Evolutionary conservation across 1,284 basidiomycete genomes (phyloP).

Genomic region (Trichosporon coremiiforme): DNA sequence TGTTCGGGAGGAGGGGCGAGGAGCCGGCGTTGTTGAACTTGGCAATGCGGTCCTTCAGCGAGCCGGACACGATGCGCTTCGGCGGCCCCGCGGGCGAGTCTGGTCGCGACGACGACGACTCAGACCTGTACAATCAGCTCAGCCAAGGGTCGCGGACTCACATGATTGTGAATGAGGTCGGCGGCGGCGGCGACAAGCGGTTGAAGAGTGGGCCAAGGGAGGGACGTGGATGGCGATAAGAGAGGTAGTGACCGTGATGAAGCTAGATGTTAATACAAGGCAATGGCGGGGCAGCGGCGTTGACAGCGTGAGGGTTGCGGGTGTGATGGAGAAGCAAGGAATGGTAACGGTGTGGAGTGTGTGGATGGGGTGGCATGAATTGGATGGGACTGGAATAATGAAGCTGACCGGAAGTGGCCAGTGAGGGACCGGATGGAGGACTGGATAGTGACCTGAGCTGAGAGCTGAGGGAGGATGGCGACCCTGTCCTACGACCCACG

Average conservation of each 20-base stretch:
- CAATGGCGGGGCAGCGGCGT: not conserved
- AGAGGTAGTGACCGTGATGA: not conserved
- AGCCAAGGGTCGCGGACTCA: not conserved
- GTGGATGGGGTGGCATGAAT: conserved; percentile 8
- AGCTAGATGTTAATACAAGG: not conserved
- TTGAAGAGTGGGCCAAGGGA: not conserved
- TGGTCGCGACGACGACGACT: conserved; percentile 27
- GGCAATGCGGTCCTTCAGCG: conserved; percentile 55
- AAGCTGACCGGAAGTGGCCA: not conserved
- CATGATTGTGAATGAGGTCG: conserved; percentile 5
- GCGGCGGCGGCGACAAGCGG: conserved; percentile 5
- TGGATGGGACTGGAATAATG: conserved; percentile 16
- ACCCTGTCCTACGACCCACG: not conserved
- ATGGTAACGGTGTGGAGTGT: not conserved
- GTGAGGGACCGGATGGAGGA: conserved; percentile 11
- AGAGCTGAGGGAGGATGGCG: conserved; percentile 1
- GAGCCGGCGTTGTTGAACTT: conserved; percentile 53
- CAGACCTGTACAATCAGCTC: conserved; percentile 22
- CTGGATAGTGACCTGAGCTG: conserved; percentile 16
- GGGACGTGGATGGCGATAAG: conserved; percentile 9
- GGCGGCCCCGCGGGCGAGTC: conserved; percentile 29
- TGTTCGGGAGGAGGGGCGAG: conserved; percentile 44
- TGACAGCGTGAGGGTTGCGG: not conserved
- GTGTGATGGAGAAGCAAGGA: not conserved
- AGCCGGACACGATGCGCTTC: conserved; percentile 46